Conservation (phyloP, 495 filamentous ascomycete species). For the Aspergillus baeticus region DNA sequence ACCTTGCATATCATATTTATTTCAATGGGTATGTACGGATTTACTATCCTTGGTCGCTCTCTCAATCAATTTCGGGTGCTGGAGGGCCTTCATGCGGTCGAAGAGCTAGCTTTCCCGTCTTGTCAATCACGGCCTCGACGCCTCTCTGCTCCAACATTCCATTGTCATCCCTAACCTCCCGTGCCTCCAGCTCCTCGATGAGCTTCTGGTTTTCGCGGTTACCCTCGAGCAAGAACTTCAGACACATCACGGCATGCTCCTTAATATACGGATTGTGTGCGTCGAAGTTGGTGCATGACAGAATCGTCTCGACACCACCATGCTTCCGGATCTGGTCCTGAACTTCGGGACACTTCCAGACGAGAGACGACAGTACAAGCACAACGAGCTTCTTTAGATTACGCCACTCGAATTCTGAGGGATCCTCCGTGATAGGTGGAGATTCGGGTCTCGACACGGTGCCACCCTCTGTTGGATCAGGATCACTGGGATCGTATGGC, state of each 20-base stretch:
- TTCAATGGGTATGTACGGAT: slow-evolving; percentile 1
- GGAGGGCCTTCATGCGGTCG: slow-evolving; percentile 28
- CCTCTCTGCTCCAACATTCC: slow-evolving; percentile 50
- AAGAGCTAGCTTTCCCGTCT: slow-evolving; percentile 48
- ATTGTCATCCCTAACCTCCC: slow-evolving; percentile 47
- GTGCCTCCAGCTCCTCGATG: slow-evolving; percentile 63
- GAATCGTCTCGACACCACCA: slow-evolving; percentile 79
- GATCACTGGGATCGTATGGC: slow-evolving; percentile 53
- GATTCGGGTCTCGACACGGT: slow-evolving; percentile 51
- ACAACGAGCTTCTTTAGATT: slow-evolving; percentile 91
- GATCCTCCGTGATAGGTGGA: slow-evolving; percentile 71
- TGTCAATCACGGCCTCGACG: slow-evolving; percentile 54
- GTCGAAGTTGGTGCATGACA: slow-evolving; percentile 83
- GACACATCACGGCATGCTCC: slow-evolving; percentile 86
- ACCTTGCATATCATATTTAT: not conserved
- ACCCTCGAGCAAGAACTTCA: slow-evolving; percentile 86
- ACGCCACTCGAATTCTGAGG: slow-evolving; percentile 87
- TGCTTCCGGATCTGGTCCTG: slow-evolving; percentile 81
- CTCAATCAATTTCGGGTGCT: slow-evolving; percentile 2
- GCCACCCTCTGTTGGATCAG: slow-evolving; percentile 41
- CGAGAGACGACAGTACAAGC: slow-evolving; percentile 78
- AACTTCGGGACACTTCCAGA: slow-evolving; percentile 75
- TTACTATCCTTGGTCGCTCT: not conserved
- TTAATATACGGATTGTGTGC: slow-evolving; percentile 87
- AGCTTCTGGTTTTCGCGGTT: slow-evolving; percentile 76